Evolutionary conservation across 352 stramenopile genomes (phyloP), one percentile per base, ranked within the genome.

Genomic region (Elongisporangium senticosum): DNA sequence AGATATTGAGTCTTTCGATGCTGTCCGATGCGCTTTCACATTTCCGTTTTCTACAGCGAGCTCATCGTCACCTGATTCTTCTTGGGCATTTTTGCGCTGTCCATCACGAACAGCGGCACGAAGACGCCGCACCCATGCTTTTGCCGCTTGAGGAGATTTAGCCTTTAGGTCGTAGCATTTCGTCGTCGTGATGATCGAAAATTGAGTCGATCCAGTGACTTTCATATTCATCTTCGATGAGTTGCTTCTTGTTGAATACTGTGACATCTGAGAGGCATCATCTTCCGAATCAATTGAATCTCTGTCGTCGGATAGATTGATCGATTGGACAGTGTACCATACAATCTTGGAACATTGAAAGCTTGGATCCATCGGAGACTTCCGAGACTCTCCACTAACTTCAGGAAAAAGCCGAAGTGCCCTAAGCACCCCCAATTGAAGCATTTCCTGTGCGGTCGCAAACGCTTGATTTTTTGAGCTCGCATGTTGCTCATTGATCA

Each of bases 131-230:
- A 93, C 75, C 86, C 86, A 95, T 3, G 75, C 51, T 28, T 75
- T 83, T 4, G 84, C 83, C 26, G 89, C 77, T 22, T 90, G 86
- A 2, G 79, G 64, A 7, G 77, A 87, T 33, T 89, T 90, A 0
- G 84, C 79, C 48, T 93, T 93, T 22, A 96, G 69, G 57, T 93
- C 79, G 51, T 93, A 96, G 61, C 77, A 89, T 61, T 93, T 96
- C 0, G 79, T 91, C 11, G 83, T 72, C 3, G 84, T 96, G 58
- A 92, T 83, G 55, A 96, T 94, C 4, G 86, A 92, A 53, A 96
- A 96, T 51, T 94, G 81, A 33, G 84, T 90, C 5, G 84, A 89
- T 6, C 77, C 72, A 28, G 75, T 55, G 11, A 64, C 57, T 26
- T 63, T 82, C 20, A 63, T 71, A 17, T 65, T 74, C 10, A 59